Evolutionary conservation across 2,329 filamentous ascomycete species (phyloP).

Genomic region (Fusarium xylarioides): DNA sequence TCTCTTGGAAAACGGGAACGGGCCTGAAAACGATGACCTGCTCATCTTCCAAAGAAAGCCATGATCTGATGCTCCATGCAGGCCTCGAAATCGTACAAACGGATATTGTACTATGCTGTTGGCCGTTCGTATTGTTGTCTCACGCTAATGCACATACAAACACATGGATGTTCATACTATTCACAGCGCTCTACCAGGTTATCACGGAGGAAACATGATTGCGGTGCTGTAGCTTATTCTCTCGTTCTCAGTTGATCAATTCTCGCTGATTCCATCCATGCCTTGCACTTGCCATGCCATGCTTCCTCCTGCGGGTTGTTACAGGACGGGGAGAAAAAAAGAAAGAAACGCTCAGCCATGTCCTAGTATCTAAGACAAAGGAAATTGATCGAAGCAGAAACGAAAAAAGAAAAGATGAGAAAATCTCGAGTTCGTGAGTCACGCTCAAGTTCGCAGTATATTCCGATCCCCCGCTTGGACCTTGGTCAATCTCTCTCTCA

Average conservation of each 20-base stretch:
- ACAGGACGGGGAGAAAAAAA: neutral
- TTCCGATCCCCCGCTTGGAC: neutral
- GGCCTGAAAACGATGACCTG: neutral
- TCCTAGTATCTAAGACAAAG: neutral
- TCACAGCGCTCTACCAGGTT: neutral
- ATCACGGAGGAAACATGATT: neutral
- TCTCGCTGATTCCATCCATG: neutral
- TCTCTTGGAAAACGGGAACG: neutral
- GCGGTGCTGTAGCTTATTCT: neutral
- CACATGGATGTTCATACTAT: neutral
- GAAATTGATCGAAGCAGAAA: neutral
- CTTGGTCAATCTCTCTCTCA: neutral
- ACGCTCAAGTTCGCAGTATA: neutral
- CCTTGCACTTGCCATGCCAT: neutral
- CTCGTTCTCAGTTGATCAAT: neutral
- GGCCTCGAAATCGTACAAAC: neutral
- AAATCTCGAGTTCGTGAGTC: neutral
- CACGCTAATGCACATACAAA: constrained; percentile 6
- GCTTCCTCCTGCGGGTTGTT: neutral
- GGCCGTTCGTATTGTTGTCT: neutral
- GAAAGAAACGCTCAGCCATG: neutral
- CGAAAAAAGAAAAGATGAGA: neutral
- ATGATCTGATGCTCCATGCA: neutral
- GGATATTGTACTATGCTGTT: neutral
- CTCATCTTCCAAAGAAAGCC: neutral